Percentiles rank a stretch among this genome's conserved stretches.
Evolutionary conservation across 495 filamentous ascomycete species (phyloP).

Genomic region (Schizothecium vesticola): DNA sequence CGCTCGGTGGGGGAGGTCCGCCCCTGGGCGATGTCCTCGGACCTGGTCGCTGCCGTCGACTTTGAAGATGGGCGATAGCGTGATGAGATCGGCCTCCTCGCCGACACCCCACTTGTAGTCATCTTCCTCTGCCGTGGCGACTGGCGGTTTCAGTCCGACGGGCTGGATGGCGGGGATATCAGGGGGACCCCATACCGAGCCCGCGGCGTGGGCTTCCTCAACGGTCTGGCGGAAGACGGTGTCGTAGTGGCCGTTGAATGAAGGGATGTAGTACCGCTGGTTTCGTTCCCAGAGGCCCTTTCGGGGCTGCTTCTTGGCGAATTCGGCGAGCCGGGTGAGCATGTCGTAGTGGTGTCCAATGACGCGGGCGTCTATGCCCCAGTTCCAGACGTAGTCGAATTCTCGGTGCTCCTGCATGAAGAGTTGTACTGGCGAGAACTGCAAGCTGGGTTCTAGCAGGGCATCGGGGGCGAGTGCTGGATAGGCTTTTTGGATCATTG

Average conservation of each 20-base stretch:
- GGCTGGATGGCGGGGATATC: constrained; percentile 49
- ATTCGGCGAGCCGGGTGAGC: constrained; percentile 53
- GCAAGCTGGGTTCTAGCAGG: constrained; percentile 39
- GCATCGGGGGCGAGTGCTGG: constrained; percentile 41
- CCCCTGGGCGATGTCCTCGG: constrained; percentile 53
- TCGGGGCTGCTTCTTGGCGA: constrained; percentile 57
- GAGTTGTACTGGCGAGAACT: constrained; percentile 57
- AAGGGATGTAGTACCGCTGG: constrained; percentile 65
- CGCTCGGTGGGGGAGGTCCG: constrained; percentile 56
- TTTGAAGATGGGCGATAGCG: constrained; percentile 65
- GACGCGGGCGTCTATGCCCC: constrained; percentile 67
- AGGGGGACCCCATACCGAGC: constrained; percentile 60
- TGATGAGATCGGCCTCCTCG: constrained; percentile 72
- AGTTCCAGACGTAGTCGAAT: constrained; percentile 73
- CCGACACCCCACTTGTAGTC: constrained; percentile 66
- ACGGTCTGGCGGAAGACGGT: constrained; percentile 48
- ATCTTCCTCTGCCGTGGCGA: constrained; percentile 49
- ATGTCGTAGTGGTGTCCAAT: constrained; percentile 69
- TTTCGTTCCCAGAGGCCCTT: constrained; percentile 71
- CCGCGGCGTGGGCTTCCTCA: constrained; percentile 36
- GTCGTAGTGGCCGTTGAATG: constrained; percentile 54
- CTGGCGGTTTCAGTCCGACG: constrained; percentile 55
- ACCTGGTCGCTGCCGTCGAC: constrained; percentile 55
- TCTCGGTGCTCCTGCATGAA: constrained; percentile 65
- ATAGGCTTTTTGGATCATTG: constrained; percentile 53